A percentile compares a stretch with the other conserved stretches of the same genome.
phyloP scores from a whole-genome alignment of 306 rosid species.

The Fagus sylvatica region DNA sequence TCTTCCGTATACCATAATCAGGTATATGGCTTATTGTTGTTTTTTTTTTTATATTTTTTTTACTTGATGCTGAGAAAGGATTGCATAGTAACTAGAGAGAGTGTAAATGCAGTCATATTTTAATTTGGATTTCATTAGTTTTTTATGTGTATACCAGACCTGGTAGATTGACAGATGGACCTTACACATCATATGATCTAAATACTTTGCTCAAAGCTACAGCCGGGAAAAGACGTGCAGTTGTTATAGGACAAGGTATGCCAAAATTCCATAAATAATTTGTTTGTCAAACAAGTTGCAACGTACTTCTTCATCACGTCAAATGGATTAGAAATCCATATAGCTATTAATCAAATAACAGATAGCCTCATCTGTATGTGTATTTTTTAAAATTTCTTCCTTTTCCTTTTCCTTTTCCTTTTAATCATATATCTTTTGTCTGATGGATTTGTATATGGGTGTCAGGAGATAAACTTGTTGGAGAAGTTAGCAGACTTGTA shows the following conservation, averaged over 20 bases:
- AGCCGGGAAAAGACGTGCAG: constrained; percentile 90
- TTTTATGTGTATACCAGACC: constrained; percentile 47
- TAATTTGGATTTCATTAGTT: not conserved
- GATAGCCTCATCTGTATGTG: not conserved
- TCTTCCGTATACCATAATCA: constrained; percentile 87
- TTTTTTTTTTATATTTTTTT: not conserved
- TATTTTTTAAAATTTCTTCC: not conserved
- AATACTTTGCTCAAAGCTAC: constrained; percentile 91
- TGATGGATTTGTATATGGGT: constrained; percentile 1
- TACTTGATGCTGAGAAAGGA: not conserved
- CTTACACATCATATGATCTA: constrained; percentile 95
- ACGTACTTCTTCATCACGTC: not conserved
- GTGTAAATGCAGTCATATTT: not conserved
- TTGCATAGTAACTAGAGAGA: not conserved
- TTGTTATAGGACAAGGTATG: constrained; percentile 86
- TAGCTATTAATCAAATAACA: not conserved
- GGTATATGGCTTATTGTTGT: constrained; percentile 43
- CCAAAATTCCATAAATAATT: not conserved
- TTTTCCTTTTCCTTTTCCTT: not conserved
- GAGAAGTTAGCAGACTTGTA: constrained; percentile 86
- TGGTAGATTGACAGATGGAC: constrained; percentile 97
- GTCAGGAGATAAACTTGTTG: constrained; percentile 90
- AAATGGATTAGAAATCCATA: not conserved
- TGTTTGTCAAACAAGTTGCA: not conserved
- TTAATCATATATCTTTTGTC: constrained; percentile 7